These are phyloP conservation scores for Solanum gracilifrons DNA, from an alignment of 257 asterid genomes.

Conservation along the genomic window DNA sequence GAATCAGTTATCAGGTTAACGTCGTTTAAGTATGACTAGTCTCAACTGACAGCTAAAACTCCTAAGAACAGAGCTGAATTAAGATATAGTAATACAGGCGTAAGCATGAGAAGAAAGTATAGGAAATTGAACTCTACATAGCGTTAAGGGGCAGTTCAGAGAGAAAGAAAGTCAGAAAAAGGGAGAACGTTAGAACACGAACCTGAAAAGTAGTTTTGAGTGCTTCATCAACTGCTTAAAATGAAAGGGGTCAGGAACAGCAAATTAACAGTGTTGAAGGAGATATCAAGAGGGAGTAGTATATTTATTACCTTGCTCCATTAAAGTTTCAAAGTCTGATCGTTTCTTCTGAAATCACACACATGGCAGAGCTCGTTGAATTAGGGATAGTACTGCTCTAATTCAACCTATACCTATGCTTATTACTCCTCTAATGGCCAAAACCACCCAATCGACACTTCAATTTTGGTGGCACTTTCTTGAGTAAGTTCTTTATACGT, in stretches of 20 bases:
- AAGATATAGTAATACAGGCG: background rate
- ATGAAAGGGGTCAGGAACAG: background rate
- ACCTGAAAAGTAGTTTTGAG: background rate
- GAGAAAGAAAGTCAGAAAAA: background rate
- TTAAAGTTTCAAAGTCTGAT: background rate
- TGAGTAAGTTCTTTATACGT: background rate
- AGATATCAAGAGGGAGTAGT: background rate
- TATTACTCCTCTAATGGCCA: background rate
- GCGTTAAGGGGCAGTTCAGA: background rate
- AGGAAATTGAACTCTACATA: background rate
- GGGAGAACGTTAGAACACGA: background rate
- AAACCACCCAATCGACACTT: background rate
- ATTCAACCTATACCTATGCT: background rate
- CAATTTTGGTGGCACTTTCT: background rate
- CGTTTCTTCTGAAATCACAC: background rate
- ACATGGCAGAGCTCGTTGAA: background rate
- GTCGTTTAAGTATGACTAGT: background rate
- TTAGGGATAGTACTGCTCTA: background rate
- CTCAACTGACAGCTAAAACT: background rate
- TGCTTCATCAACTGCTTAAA: background rate
- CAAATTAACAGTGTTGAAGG: background rate
- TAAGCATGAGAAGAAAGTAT: background rate
- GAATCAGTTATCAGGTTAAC: background rate
- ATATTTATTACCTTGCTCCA: background rate
- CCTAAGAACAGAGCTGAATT: background rate